phyloP scores from a whole-genome alignment of 345 rosid genomes.

The Arabidopsis thaliana region TAIR10.1 NC_003074.8:16859001-16859500 shows the following conservation, averaged over 20 bases:
- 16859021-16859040: constrained; percentile 49
- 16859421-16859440: constrained; percentile 95
- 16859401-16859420: constrained; percentile 97
- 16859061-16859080: constrained; percentile 51
- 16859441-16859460: constrained; percentile 90
- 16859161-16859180: constrained; percentile 98
- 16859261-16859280: constrained; percentile 19
- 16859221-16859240: constrained; percentile 25
- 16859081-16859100: background rate
- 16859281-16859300: constrained; percentile 65
- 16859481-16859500: background rate
- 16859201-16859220: constrained; percentile 99
- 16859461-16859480: constrained; percentile 35
- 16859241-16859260: constrained; percentile 11
- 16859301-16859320: constrained; percentile 98
- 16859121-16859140: background rate
- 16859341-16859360: constrained; percentile 99
- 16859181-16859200: constrained; percentile 98
- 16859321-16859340: constrained; percentile 99
- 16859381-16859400: constrained; percentile 98
- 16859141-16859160: constrained; percentile 89
- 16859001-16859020: constrained; percentile 53
- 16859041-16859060: constrained; percentile 49
- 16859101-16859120: constrained; percentile 11
- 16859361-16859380: constrained; percentile 88